Percentiles rank a stretch among this genome's conserved stretches.
phyloP scores from a whole-genome alignment of 108 stramenopile genomes.

The Nitzschia putrida region DNA sequence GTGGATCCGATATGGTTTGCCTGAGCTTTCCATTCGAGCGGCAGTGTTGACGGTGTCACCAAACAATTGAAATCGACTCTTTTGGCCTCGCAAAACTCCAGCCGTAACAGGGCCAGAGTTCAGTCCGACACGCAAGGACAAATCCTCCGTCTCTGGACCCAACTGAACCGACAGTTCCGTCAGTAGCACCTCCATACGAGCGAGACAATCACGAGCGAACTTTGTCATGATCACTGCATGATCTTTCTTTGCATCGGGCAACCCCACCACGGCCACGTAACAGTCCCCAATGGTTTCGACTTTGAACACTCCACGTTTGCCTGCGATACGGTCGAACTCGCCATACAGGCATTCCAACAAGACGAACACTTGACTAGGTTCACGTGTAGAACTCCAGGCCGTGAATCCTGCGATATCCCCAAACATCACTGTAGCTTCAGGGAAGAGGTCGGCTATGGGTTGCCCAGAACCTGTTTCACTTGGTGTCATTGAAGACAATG shows the following conservation, averaged over 20 bases:
- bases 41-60: constrained; percentile 9
- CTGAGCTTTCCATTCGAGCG: constrained; percentile 23
- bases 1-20: constrained; percentile 31
- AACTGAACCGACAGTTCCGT: background rate
- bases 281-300: no score
- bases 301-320: no score
- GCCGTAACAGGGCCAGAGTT: constrained; percentile 1
- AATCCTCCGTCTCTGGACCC: background rate
- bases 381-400: constrained; percentile 3
- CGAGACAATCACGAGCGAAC: constrained; percentile 1
- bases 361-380: constrained; percentile 1
- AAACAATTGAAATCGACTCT: constrained; percentile 6
- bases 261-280: background rate
- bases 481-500: background rate
- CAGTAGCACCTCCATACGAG: background rate
- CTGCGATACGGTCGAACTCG: background rate
- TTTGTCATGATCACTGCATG: constrained; percentile 1
- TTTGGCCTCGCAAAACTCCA: background rate
- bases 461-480: background rate
- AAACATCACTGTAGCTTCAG: background rate
- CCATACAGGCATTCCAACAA: background rate
- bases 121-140: background rate
- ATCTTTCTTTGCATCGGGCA: background rate
- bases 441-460: background rate
- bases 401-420: background rate